These are phyloP conservation scores for Linderina pennispora DNA, from an alignment of 192 early-diverging fungal genomes.

Conservation along the genomic window DNA sequence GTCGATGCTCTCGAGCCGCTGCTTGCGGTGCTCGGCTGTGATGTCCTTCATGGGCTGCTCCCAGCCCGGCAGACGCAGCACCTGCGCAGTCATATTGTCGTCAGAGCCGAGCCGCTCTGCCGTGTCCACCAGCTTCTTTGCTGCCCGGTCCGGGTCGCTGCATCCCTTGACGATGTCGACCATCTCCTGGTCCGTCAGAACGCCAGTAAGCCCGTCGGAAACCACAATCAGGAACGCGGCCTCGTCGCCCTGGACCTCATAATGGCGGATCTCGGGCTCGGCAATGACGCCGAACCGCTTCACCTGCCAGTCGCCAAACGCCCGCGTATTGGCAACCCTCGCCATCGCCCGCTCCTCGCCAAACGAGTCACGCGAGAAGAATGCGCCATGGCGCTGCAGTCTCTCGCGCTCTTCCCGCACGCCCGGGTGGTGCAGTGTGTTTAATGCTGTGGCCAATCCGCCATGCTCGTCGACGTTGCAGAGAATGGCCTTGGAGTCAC, in stretches of 20 bases:
- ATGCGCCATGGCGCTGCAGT: conserved; percentile 62
- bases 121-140: conserved; percentile 53
- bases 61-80: conserved; percentile 67
- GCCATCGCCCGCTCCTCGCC: conserved; percentile 68
- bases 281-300: conserved; percentile 67
- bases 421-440: conserved; percentile 63
- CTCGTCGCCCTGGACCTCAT: conserved; percentile 50
- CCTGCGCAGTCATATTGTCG: conserved; percentile 65
- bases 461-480: conserved; percentile 50
- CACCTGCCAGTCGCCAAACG: conserved; percentile 63
- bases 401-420: conserved; percentile 54
- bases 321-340: conserved; percentile 56
- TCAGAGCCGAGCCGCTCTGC: conserved; percentile 63
- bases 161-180: conserved; percentile 64
- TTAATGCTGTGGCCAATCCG: conserved; percentile 54
- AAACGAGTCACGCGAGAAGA: conserved; percentile 70
- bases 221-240: conserved; percentile 64
- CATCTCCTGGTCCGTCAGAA: conserved; percentile 70
- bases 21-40: conserved; percentile 56
- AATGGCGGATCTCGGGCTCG: conserved; percentile 59
- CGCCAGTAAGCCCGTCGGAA: conserved; percentile 63
- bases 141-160: conserved; percentile 49
- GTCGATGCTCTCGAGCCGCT: conserved; percentile 53
- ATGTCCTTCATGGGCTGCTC: conserved; percentile 57
- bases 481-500: conserved; percentile 52